A percentile compares a stretch with the other conserved stretches of the same genome.
Evolutionary conservation across 75 land plant genomes (phyloP).

Genomic region (Pseudotsuga menziesii): DNA sequence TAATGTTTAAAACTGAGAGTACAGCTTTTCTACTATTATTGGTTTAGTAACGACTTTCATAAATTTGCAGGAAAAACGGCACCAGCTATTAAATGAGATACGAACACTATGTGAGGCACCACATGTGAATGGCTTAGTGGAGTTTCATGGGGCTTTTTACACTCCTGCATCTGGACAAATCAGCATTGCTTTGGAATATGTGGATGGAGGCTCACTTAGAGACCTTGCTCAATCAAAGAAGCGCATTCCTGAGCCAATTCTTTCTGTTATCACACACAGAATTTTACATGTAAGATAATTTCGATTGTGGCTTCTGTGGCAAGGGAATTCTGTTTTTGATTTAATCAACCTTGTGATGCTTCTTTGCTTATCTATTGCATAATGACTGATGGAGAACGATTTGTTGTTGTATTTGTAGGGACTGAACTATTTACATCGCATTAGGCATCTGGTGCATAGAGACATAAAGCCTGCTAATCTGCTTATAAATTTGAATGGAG

Average conservation of each 20-base stretch:
- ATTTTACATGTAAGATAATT: slow-evolving; percentile 57
- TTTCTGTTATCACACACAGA: slow-evolving; percentile 75
- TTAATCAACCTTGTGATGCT: not conserved
- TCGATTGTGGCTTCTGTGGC: not conserved
- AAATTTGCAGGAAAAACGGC: slow-evolving; percentile 78
- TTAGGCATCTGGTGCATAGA: slow-evolving; percentile 88
- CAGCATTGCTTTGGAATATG: slow-evolving; percentile 93
- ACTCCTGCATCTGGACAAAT: slow-evolving; percentile 97
- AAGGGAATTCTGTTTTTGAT: slow-evolving; percentile 1
- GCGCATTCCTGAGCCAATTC: slow-evolving; percentile 82
- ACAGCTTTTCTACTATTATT: not conserved
- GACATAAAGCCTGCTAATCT: slow-evolving; percentile 98
- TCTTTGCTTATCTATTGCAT: not conserved
- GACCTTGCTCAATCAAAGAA: slow-evolving; percentile 61
- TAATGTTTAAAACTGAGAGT: not conserved
- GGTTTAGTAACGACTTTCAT: not conserved
- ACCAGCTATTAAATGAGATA: slow-evolving; percentile 92
- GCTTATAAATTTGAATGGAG: slow-evolving; percentile 94
- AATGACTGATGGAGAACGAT: not conserved
- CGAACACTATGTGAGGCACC: slow-evolving; percentile 95
- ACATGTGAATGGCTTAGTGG: slow-evolving; percentile 73
- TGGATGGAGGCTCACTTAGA: slow-evolving; percentile 97
- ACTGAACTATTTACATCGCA: slow-evolving; percentile 78
- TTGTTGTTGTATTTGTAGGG: slow-evolving; percentile 46
- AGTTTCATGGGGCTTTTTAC: slow-evolving; percentile 97